Evolutionary conservation across 768 basidiomycete genomes (phyloP).

Genomic region (Lactifluus hygrophoroides): DNA sequence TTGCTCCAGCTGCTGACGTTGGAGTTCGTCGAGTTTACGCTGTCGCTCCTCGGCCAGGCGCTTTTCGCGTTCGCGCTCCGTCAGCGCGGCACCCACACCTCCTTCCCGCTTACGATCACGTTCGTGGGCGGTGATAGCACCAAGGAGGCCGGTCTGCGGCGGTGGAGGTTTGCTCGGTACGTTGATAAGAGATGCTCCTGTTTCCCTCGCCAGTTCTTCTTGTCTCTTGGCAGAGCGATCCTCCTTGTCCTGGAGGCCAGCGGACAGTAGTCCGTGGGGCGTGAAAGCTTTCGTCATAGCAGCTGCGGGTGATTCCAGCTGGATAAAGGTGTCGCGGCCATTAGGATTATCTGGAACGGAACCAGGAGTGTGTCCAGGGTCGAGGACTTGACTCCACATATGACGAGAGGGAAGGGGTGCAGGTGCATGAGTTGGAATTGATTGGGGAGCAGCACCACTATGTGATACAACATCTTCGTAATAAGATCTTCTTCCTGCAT

Average conservation of each 20-base stretch:
- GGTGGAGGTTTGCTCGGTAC: constrained; percentile 94
- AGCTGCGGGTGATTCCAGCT: constrained; percentile 62
- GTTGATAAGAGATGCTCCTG: constrained; percentile 86
- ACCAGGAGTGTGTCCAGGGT: constrained; percentile 49
- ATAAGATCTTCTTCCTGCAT: constrained; percentile 43
- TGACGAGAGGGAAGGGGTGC: constrained; percentile 46
- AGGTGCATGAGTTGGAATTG: constrained; percentile 17
- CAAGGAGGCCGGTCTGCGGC: constrained; percentile 90
- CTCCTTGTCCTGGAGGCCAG: constrained; percentile 91
- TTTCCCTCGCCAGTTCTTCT: constrained; percentile 88
- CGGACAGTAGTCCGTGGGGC: constrained; percentile 88
- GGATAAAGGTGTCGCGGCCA: constrained; percentile 55
- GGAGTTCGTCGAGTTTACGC: constrained; percentile 84
- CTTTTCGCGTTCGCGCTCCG: constrained; percentile 91
- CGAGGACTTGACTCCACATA: constrained; percentile 87
- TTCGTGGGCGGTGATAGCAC: constrained; percentile 93
- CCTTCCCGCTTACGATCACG: constrained; percentile 91
- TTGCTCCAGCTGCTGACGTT: constrained; percentile 84
- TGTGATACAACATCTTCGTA: constrained; percentile 39
- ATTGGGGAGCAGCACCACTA: background rate
- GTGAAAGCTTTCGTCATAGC: constrained; percentile 90
- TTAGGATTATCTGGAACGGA: constrained; percentile 28
- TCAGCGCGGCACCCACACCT: constrained; percentile 88
- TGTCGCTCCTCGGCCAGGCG: constrained; percentile 88
- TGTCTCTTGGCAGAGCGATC: constrained; percentile 93